These are phyloP conservation scores for Wickerhamomyces ciferrii DNA, from an alignment of 805 yeast species.

Conservation along the genomic window DNA sequence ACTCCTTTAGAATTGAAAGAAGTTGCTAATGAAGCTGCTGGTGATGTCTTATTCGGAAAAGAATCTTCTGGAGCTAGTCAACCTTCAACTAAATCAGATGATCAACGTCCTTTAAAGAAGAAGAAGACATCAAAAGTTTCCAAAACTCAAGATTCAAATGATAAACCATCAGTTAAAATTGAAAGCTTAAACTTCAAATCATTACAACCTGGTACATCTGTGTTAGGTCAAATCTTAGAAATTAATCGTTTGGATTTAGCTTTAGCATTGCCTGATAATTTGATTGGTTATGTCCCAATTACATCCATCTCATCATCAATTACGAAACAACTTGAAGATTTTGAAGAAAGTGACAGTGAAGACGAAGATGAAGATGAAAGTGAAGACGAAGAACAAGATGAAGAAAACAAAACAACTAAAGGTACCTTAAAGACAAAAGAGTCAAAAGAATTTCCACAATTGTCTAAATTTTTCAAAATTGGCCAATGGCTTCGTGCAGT, in stretches of 20 bases:
- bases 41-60: slow-evolving; percentile 70
- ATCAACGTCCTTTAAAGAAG: slow-evolving; percentile 33
- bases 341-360: slow-evolving; percentile 41
- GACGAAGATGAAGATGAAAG: slow-evolving; percentile 34
- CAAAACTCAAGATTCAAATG: slow-evolving; percentile 18
- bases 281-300: slow-evolving; percentile 74
- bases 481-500: slow-evolving; percentile 89
- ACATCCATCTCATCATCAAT: slow-evolving; percentile 66
- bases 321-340: slow-evolving; percentile 48
- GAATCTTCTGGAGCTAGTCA: slow-evolving; percentile 12
- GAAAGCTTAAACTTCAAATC: slow-evolving; percentile 60
- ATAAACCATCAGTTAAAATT: slow-evolving; percentile 35
- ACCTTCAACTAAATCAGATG: slow-evolving; percentile 6
- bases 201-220: slow-evolving; percentile 63
- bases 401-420: slow-evolving; percentile 20
- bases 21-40: slow-evolving; percentile 87
- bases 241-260: slow-evolving; percentile 61
- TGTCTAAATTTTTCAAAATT: slow-evolving; percentile 46
- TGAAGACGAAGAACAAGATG: slow-evolving; percentile 28
- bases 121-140: slow-evolving; percentile 28
- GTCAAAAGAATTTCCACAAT: slow-evolving; percentile 47
- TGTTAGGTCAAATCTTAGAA: slow-evolving; percentile 70
- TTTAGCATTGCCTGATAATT: slow-evolving; percentile 72
- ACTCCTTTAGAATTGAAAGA: slow-evolving; percentile 89
- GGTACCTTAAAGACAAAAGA: slow-evolving; percentile 21